Evolutionary conservation across 2,329 filamentous ascomycete species (phyloP), one percentile per base, ranked within the genome.

Genomic region (Pseudohalonectria lignicola): DNA sequence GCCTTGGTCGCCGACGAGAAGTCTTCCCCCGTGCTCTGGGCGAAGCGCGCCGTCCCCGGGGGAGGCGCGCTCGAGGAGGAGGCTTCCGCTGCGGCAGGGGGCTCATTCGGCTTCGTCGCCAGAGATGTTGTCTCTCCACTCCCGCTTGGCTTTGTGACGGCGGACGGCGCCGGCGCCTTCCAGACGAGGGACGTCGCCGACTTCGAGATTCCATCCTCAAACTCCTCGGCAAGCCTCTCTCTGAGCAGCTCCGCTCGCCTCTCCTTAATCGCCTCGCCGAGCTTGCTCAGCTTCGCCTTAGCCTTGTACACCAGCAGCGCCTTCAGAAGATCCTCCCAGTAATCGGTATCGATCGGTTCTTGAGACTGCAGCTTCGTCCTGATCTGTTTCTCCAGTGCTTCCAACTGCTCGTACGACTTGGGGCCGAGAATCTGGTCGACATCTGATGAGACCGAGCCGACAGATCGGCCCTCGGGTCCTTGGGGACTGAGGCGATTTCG

Each of bases 341-440:
- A 98, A 60, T 98, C 92, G 3, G 84, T 86, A 58, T 98, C 92
- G 47, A 98, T 90, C 29, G 85, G 80, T 53, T 95, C 88, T 53
- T 94, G 81, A 7, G 86, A 93, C 37, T 79, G 72, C 34, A 98
- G 66, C 63, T 98, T 98, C 13, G 71, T 67, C 54, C 78, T 79
- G 57, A 98, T 92, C 62, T 96, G 88, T 45, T 69, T 75, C 60
- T 98, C 90, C 35, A 98, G 67, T 15, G 74, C 74, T 53, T 88
- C 82, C n/a, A 98, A 68, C 57, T 96, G 85, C 50, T 86, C 81
- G 50, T 86, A 79, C 13, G 79, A 76, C 63, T 98, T 98, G 8
- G 87, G 86, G 4, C 76, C 74, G 10, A 98, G 68, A 25, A 98
- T 77, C 52, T 79, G 80, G 59, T 96, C 88, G 43, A 98, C 85